phyloP scores from a whole-genome alignment of 2,329 filamentous ascomycete genomes.

The Fusarium devonianum region DNA sequence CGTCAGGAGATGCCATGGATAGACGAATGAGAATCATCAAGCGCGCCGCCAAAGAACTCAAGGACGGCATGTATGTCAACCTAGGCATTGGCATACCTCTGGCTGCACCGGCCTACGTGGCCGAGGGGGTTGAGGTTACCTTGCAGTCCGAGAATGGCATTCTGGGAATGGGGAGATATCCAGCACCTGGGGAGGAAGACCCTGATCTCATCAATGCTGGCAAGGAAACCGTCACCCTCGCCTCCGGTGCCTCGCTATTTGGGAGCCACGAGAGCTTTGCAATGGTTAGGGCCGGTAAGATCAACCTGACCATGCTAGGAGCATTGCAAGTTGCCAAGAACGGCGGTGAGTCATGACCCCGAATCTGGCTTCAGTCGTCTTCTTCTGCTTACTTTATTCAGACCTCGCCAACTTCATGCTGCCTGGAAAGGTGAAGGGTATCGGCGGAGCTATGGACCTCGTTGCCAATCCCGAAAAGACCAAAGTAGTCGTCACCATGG shows the following conservation, averaged over 20 bases:
- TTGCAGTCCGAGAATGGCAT: conserved; percentile 85
- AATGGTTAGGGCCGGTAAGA: conserved; percentile 86
- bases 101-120: conserved; percentile 85
- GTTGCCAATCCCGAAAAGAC: conserved; percentile 85
- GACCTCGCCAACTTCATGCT: conserved; percentile 94
- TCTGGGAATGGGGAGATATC: conserved; percentile 76
- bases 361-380: too few species aligned
- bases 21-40: conserved; percentile 87
- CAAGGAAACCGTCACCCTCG: conserved; percentile 89
- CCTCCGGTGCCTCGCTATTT: conserved; percentile 80
- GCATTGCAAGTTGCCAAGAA: conserved; percentile 86
- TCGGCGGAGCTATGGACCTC: conserved; percentile 92
- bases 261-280: conserved; percentile 90
- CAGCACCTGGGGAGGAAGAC: conserved; percentile 78
- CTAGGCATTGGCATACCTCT: conserved; percentile 94
- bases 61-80: conserved; percentile 95
- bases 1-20: conserved; percentile 71
- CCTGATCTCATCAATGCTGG: conserved; percentile 91
- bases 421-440: conserved; percentile 91
- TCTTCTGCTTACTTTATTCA: too few species aligned
- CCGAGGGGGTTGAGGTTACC: conserved; percentile 78
- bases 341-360: too few species aligned
- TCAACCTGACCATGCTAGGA: conserved; percentile 86
- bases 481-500: conserved; percentile 96
- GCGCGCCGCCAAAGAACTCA: conserved; percentile 87